Conservation (phyloP, 169 alveolate genomes). For the Plasmodium falciparum region DNA sequence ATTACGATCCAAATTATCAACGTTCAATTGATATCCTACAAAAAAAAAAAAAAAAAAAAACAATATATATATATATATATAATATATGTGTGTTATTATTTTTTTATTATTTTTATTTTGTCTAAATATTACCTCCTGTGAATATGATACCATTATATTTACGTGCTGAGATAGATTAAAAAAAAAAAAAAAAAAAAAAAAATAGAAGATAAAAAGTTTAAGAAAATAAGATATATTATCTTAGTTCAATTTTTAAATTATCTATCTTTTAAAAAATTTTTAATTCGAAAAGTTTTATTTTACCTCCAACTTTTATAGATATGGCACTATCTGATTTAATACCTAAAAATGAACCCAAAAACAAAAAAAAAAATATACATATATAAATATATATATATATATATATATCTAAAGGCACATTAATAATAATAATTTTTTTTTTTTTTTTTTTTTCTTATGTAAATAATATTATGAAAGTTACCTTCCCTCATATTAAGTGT, state of each 20-base stretch:
- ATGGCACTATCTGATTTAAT: conserved; percentile 48
- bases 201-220: neutral
- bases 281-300: neutral
- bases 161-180: conserved; percentile 11
- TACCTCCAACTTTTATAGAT: conserved; percentile 70
- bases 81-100: neutral
- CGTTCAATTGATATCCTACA: conserved; percentile 54
- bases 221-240: neutral
- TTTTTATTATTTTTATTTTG: neutral
- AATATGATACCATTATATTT: conserved; percentile 33
- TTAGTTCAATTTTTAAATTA: neutral
- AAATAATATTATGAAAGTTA: neutral
- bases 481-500: conserved; percentile 31
- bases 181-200: conserved; percentile 24
- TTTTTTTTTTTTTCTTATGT: neutral
- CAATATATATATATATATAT: too few relatives aligned
- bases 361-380: neutral
- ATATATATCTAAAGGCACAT: neutral
- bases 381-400: conserved; percentile 1
- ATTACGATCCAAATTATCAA: conserved; percentile 29
- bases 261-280: neutral
- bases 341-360: neutral
- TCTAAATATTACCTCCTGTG: conserved; percentile 33
- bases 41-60: neutral
- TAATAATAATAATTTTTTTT: neutral